Percentiles rank a stretch among this genome's conserved stretches.
Evolutionary conservation across 164 flowering plant species (phyloP).

Genomic region (Buxus sempervirens): DNA sequence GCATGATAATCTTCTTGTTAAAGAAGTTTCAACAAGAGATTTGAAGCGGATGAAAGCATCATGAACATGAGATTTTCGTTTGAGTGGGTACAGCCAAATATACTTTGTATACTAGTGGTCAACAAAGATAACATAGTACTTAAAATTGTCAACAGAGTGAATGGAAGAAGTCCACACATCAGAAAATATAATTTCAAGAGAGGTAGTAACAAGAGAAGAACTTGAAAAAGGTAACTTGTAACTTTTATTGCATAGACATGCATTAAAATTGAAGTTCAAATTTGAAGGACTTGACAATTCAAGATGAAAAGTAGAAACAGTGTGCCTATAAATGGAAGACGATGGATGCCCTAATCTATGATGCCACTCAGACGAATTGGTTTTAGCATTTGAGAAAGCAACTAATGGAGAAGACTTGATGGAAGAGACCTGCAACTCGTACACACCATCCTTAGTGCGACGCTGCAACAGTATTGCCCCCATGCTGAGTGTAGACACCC

Average conservation of each 20-base stretch:
- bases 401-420: too few relatives aligned
- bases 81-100: conserved; percentile 8
- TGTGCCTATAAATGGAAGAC: background rate
- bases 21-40: conserved; percentile 6
- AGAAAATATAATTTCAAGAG: conserved; percentile 1
- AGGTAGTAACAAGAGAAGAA: background rate
- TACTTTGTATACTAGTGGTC: background rate
- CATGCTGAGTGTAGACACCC: too few relatives aligned
- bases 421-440: too few relatives aligned
- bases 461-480: too few relatives aligned
- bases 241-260: conserved; percentile 7
- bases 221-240: conserved; percentile 5
- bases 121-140: too few relatives aligned
- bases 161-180: background rate
- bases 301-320: background rate
- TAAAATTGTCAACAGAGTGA: too few relatives aligned
- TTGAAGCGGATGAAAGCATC: background rate
- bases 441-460: too few relatives aligned
- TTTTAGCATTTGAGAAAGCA: too few relatives aligned
- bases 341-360: too few relatives aligned
- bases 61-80: background rate
- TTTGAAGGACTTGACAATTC: background rate
- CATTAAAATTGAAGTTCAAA: background rate
- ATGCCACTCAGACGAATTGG: too few relatives aligned
- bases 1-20: background rate